Evolutionary conservation across 192 early-diverging fungal species (phyloP).

Genomic region (Coemansia biformis): DNA sequence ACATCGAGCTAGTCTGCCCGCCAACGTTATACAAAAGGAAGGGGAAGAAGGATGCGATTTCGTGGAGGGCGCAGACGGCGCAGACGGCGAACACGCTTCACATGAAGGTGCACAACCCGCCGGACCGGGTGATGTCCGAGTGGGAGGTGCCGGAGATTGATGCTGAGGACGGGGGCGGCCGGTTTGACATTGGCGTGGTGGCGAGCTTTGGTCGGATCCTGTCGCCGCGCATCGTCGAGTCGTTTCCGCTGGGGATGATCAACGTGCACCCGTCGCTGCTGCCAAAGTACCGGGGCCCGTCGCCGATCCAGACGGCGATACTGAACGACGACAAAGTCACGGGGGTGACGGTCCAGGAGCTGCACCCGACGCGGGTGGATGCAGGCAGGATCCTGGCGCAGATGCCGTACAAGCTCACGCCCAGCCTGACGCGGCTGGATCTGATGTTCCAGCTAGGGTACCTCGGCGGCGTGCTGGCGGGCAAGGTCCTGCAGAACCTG

Average conservation of each 20-base stretch:
- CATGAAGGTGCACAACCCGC: slow-evolving; percentile 2
- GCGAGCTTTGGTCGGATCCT: slow-evolving; percentile 92
- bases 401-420: slow-evolving; percentile 6
- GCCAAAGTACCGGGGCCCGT: slow-evolving; percentile 88
- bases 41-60: slow-evolving; percentile 6
- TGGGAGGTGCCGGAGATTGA: slow-evolving; percentile 13
- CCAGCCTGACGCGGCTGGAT: not conserved
- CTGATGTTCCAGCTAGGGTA: slow-evolving; percentile 14
- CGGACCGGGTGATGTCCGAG: not conserved
- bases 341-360: slow-evolving; percentile 83
- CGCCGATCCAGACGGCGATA: slow-evolving; percentile 83
- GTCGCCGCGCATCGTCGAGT: slow-evolving; percentile 61
- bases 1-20: slow-evolving; percentile 19
- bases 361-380: slow-evolving; percentile 75
- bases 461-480: slow-evolving; percentile 13
- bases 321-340: slow-evolving; percentile 66
- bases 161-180: not conserved
- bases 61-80: slow-evolving; percentile 13
- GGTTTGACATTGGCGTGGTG: slow-evolving; percentile 82
- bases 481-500: slow-evolving; percentile 18
- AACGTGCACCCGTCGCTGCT: slow-evolving; percentile 94
- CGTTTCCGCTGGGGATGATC: slow-evolving; percentile 64
- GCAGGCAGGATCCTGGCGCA: slow-evolving; percentile 79
- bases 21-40: slow-evolving; percentile 6
- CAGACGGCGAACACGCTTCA: slow-evolving; percentile 3